These are phyloP conservation scores for Cryphonectria radicalis DNA, from an alignment of 2,329 filamentous ascomycete species.

Conservation along the genomic window DNA sequence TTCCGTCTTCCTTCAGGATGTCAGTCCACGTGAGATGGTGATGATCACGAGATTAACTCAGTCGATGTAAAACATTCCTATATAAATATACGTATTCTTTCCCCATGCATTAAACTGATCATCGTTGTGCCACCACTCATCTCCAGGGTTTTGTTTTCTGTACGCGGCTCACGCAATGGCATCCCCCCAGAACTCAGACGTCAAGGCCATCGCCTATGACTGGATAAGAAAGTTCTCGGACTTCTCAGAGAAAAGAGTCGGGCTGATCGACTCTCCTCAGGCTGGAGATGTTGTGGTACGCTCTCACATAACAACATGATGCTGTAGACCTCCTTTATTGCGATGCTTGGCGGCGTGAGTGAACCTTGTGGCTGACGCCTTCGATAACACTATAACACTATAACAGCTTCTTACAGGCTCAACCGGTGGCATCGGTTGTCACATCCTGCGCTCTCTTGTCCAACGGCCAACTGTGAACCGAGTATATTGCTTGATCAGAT, in stretches of 20 bases:
- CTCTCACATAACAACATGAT: background rate
- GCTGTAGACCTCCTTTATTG: background rate
- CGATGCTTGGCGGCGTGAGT: background rate
- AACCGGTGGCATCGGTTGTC: constrained; percentile 1
- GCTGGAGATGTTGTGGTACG: background rate
- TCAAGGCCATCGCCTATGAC: background rate
- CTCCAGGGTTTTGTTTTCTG: background rate
- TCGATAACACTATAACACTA: background rate
- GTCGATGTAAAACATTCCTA: too few relatives aligned
- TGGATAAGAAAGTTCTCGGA: background rate
- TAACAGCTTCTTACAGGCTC: constrained; percentile 9
- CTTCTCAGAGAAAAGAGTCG: background rate
- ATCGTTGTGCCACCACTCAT: too few relatives aligned
- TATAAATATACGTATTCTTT: background rate
- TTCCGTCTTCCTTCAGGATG: background rate
- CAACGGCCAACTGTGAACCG: background rate
- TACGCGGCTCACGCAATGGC: background rate
- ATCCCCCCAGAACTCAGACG: background rate
- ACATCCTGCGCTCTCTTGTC: background rate
- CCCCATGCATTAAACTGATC: background rate
- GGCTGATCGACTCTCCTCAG: background rate
- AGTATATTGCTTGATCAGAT: constrained; percentile 1
- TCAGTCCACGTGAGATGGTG: background rate
- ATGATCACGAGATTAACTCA: background rate
- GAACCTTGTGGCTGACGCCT: background rate